A percentile compares a stretch with the other conserved stretches of the same genome.
phyloP scores from a whole-genome alignment of 2,329 filamentous ascomycete genomes.

The Elsinoe batatas region DNA sequence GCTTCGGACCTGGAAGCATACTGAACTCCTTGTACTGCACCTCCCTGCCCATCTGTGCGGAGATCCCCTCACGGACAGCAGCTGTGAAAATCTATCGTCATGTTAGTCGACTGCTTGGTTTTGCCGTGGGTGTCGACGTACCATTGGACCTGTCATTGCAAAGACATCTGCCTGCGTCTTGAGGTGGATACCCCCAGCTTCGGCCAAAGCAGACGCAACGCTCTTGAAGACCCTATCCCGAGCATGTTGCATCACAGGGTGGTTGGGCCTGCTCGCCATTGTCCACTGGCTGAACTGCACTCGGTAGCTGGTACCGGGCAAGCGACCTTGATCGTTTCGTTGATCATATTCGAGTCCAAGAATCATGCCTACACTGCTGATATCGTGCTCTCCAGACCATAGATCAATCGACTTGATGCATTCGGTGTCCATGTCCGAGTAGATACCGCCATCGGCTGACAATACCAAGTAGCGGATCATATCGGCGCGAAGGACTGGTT shows the following conservation, averaged over 20 bases:
- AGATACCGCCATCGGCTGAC: slow-evolving; percentile 18
- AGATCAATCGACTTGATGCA: slow-evolving; percentile 16
- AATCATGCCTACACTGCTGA: slow-evolving; percentile 13
- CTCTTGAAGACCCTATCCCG: slow-evolving; percentile 12
- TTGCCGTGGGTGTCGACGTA: neutral
- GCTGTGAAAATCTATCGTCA: slow-evolving; percentile 16
- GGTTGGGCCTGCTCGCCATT: slow-evolving; percentile 16
- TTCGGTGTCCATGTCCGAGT: slow-evolving; percentile 19
- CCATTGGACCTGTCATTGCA: slow-evolving; percentile 8
- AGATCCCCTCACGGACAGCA: slow-evolving; percentile 15
- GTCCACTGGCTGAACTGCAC: slow-evolving; percentile 17
- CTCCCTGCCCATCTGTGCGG: slow-evolving; percentile 1
- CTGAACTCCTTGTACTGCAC: slow-evolving; percentile 13
- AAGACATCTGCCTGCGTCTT: slow-evolving; percentile 14
- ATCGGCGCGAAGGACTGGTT: slow-evolving; percentile 17
- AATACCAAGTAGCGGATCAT: slow-evolving; percentile 18
- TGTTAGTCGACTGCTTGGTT: neutral
- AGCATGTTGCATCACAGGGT: slow-evolving; percentile 16
- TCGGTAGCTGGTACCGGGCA: slow-evolving; percentile 3
- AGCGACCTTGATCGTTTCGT: neutral
- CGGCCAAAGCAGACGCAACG: slow-evolving; percentile 5
- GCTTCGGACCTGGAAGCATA: slow-evolving; percentile 13
- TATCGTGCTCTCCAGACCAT: slow-evolving; percentile 16
- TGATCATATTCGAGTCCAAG: slow-evolving; percentile 18
- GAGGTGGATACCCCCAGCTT: neutral